Evolutionary conservation across 2,329 filamentous ascomycete genomes (phyloP).

Genomic region (Ophiocordyceps australis): DNA sequence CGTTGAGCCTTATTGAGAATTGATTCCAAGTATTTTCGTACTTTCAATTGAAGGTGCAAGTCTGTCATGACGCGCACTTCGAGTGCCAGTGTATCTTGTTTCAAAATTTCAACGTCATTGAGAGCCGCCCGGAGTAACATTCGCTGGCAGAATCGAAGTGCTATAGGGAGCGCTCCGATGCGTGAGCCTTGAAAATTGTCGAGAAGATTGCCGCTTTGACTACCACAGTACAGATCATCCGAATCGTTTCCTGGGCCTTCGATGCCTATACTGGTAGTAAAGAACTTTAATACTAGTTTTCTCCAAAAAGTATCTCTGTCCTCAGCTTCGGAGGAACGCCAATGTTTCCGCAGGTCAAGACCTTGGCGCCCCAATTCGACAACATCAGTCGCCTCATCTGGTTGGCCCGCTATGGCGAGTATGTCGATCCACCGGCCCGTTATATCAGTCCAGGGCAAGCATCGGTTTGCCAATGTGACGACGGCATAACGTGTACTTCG

Average conservation of each 20-base stretch:
- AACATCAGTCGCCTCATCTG: slow-evolving; percentile 61
- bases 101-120: slow-evolving; percentile 23
- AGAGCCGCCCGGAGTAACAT: slow-evolving; percentile 32
- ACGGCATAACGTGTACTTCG: slow-evolving; percentile 61
- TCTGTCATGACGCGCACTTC: slow-evolving; percentile 57
- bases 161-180: slow-evolving; percentile 43
- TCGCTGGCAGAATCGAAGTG: slow-evolving; percentile 47
- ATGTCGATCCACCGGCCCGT: slow-evolving; percentile 78
- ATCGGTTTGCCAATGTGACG: slow-evolving; percentile 80
- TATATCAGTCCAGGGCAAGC: slow-evolving; percentile 62
- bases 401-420: slow-evolving; percentile 51
- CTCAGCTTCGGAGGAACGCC: too few species aligned
- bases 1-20: too few species aligned
- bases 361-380: slow-evolving; percentile 81
- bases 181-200: slow-evolving; percentile 27
- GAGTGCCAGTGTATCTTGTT: too few species aligned
- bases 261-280: too few species aligned
- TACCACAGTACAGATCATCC: too few species aligned
- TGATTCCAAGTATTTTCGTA: too few species aligned
- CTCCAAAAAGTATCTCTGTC: too few species aligned
- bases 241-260: too few species aligned
- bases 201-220: slow-evolving; percentile 10
- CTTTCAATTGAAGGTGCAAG: too few species aligned
- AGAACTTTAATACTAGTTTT: too few species aligned
- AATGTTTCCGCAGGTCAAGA: slow-evolving; percentile 47